Base-by-base conservation (phyloP, 2,329 filamentous ascomycete species). In the Fusarium sacchari region DNA sequence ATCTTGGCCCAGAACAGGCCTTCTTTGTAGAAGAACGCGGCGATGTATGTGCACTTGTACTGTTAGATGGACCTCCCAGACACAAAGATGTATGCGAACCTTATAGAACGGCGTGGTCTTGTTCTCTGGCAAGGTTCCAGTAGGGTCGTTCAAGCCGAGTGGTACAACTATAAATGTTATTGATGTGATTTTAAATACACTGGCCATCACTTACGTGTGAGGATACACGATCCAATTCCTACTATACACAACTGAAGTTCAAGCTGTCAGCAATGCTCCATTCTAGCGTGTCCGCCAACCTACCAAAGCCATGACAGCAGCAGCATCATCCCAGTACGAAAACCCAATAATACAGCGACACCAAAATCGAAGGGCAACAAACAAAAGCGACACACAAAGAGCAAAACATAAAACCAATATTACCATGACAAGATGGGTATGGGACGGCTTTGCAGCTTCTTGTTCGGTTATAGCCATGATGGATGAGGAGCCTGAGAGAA, bases 311-410 rank as follows among this genome's bases (percentile, higher is more conserved):
- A 64, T 39, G 1, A 64, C 40, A 6, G 74, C 61, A n/a, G 67
- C 64, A 10, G 37, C n/a, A 13, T 76, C 74, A 24, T 76, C 74
- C 30, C 62, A 52, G 0, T 69, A 70, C 22, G 63, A 28, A 6
- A 52, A 7, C 1, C 50, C 52, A 10, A 53, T 71, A 1, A 39
- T 20, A 14, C 24, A 28, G 7, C 74, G 74, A 55, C 60, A 75
- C 58, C 58, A 60, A 1, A 75, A 13, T 10, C 74, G 61, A 50
- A 76, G 30, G 1, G 12, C 49, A 13, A 76, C 50, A 39, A 71
- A 60, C 11, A 66, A 14, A 13, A 60, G 11, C 1, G 65, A 58
- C 13, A 68, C 12, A 17, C 8, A n/a, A 0, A 68, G 36, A 4
- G 68, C 11, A 15, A 63, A 37, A 2, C 59, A 36, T 5, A 57